Evolutionary conservation across 148 eudicot species (phyloP).

Genomic region (Vaccinium vitisidaea): DNA sequence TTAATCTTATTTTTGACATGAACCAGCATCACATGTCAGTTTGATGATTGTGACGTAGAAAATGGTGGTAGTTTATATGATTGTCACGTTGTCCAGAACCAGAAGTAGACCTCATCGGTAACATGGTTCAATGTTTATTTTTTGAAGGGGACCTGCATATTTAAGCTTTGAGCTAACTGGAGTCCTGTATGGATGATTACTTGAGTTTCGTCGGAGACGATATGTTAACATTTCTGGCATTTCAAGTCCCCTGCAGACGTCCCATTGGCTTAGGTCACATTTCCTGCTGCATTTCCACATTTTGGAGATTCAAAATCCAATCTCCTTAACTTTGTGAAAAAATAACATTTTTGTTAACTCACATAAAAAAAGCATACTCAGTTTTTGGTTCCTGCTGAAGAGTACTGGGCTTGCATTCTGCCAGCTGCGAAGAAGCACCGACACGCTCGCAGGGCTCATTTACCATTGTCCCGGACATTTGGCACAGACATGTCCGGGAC

Average conservation of each 20-base stretch:
- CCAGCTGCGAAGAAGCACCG: no score
- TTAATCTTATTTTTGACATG: not conserved
- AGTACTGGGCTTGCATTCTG: conserved; percentile 2
- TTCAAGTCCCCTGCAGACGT: not conserved
- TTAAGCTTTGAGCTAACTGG: conserved; percentile 4
- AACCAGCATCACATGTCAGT: not conserved
- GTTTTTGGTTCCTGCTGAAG: not conserved
- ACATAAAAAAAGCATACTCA: not conserved
- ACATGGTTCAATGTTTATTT: not conserved
- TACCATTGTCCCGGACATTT: no score
- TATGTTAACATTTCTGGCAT: not conserved
- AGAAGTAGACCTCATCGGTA: not conserved
- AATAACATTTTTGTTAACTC: not conserved
- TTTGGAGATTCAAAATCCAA: not conserved
- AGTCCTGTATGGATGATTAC: not conserved
- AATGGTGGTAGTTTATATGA: not conserved
- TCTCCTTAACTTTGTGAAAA: not conserved
- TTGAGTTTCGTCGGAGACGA: not conserved
- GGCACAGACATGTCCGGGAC: no score
- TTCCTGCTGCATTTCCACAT: not conserved
- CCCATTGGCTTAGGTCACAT: not conserved
- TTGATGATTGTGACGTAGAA: not conserved
- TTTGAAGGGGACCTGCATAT: not conserved
- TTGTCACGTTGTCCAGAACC: not conserved
- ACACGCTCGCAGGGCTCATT: no score